A percentile compares a stretch with the other conserved stretches of the same genome.
phyloP scores from a whole-genome alignment of 2,329 filamentous ascomycete species.

The Cytospora mali region DNA sequence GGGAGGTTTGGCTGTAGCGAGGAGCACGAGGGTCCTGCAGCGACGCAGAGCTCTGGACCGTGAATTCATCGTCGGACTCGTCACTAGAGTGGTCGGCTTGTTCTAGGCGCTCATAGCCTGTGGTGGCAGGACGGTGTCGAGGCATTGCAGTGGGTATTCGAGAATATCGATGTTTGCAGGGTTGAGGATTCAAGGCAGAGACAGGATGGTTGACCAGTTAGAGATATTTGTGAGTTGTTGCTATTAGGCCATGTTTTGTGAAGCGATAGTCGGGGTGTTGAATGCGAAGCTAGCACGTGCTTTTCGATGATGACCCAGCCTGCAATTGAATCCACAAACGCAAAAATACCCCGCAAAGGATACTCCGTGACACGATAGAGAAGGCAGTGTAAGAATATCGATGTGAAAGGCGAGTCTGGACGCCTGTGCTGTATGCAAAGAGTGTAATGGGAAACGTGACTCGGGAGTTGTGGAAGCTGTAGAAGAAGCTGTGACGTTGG shows the following conservation, averaged over 20 bases:
- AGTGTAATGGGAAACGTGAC: neutral
- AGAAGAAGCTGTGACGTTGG: conserved; percentile 10
- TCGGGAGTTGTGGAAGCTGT: neutral
- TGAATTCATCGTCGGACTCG: conserved; percentile 68
- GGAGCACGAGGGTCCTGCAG: conserved; percentile 60
- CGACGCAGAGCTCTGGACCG: conserved; percentile 57
- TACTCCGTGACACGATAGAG: neutral
- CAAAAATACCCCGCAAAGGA: neutral
- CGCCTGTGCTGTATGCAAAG: neutral
- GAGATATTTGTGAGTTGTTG: neutral
- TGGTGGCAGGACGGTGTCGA: conserved; percentile 69
- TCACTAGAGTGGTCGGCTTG: conserved; percentile 78
- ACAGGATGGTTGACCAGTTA: neutral
- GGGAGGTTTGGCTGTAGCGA: conserved; percentile 65
- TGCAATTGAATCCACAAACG: neutral
- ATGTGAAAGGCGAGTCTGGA: neutral
- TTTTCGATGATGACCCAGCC: conserved; percentile 4
- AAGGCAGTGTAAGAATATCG: neutral
- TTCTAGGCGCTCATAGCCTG: conserved; percentile 82
- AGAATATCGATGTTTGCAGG: neutral
- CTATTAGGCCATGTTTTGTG: conserved; percentile 9
- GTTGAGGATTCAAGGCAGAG: neutral
- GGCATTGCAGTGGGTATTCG: conserved; percentile 55
- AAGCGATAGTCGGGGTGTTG: neutral
- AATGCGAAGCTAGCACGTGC: conserved; percentile 16